phyloP scores from a whole-genome alignment of 441 rosid genomes.

The Aquilaria agallochum region DNA sequence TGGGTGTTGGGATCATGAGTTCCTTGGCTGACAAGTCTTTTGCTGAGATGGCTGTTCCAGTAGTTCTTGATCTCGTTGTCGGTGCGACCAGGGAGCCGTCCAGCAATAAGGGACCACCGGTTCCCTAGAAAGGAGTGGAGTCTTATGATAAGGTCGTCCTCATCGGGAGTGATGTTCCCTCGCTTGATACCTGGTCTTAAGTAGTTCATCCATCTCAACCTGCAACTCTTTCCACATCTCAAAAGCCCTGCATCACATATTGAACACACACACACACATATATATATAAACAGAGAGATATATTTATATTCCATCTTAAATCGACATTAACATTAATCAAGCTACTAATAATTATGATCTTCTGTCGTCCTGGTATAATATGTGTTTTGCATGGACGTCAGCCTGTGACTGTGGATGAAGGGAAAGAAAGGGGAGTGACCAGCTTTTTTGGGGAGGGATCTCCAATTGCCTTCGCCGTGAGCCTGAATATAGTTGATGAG shows the following conservation, averaged over 20 bases:
- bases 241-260: slow-evolving; percentile 35
- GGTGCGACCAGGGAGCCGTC: slow-evolving; percentile 73
- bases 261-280: too few relatives aligned
- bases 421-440: slow-evolving; percentile 21
- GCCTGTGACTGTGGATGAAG: too few relatives aligned
- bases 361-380: too few relatives aligned
- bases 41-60: slow-evolving; percentile 59
- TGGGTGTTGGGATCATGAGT: slow-evolving; percentile 31
- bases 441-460: slow-evolving; percentile 59
- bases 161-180: slow-evolving; percentile 58
- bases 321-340: too few relatives aligned
- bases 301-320: too few relatives aligned
- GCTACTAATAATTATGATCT: too few relatives aligned
- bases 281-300: too few relatives aligned
- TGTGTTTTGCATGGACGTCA: too few relatives aligned
- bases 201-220: slow-evolving; percentile 77
- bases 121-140: slow-evolving; percentile 61
- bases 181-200: slow-evolving; percentile 62
- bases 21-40: slow-evolving; percentile 32
- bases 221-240: slow-evolving; percentile 63
- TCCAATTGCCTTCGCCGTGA: slow-evolving; percentile 74
- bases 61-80: slow-evolving; percentile 76
- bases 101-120: slow-evolving; percentile 77
- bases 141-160: slow-evolving; percentile 59
- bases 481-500: slow-evolving; percentile 46